phyloP scores from a whole-genome alignment of 163 green algal genomes.

The Coccomyxa subellipsoidea region DNA sequence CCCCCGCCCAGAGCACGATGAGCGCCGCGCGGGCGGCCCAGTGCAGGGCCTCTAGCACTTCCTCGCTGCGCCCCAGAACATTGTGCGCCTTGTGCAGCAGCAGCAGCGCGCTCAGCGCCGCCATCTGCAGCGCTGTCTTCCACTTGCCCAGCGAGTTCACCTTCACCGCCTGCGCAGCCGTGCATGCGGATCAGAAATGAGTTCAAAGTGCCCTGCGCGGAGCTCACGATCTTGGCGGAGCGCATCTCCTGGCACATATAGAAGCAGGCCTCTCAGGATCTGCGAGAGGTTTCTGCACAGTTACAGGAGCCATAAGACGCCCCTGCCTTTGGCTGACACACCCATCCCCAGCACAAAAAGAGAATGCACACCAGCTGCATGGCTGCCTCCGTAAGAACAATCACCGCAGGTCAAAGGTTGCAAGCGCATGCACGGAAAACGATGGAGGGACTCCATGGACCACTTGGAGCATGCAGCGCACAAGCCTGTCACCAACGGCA shows the following conservation, averaged over 20 bases:
- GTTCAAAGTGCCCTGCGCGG: not conserved
- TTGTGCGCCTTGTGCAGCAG: conserved; percentile 37
- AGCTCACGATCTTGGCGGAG: not conserved
- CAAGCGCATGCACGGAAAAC: too few species aligned
- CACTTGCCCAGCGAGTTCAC: conserved; percentile 35
- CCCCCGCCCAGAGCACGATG: conserved; percentile 6
- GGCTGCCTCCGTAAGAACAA: too few species aligned
- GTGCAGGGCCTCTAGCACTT: not conserved
- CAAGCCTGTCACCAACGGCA: too few species aligned
- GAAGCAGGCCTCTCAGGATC: not conserved
- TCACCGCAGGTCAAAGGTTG: too few species aligned
- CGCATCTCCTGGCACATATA: not conserved
- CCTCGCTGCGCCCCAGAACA: conserved; percentile 6
- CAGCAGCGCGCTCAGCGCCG: conserved; percentile 52
- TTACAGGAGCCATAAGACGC: too few species aligned
- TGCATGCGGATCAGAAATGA: not conserved
- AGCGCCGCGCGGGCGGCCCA: not conserved
- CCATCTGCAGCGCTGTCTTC: conserved; percentile 73
- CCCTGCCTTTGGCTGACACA: too few species aligned
- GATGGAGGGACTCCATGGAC: too few species aligned
- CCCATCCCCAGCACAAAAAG: too few species aligned
- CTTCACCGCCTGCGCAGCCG: conserved; percentile 18
- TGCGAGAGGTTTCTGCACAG: not conserved
- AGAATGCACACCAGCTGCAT: too few species aligned
- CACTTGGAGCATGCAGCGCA: too few species aligned